Percentiles rank a stretch among this genome's conserved stretches.
These are phyloP conservation scores for Aciculosporium take DNA, from an alignment of 2,329 filamentous ascomycete species.

Conservation along the genomic window DNA sequence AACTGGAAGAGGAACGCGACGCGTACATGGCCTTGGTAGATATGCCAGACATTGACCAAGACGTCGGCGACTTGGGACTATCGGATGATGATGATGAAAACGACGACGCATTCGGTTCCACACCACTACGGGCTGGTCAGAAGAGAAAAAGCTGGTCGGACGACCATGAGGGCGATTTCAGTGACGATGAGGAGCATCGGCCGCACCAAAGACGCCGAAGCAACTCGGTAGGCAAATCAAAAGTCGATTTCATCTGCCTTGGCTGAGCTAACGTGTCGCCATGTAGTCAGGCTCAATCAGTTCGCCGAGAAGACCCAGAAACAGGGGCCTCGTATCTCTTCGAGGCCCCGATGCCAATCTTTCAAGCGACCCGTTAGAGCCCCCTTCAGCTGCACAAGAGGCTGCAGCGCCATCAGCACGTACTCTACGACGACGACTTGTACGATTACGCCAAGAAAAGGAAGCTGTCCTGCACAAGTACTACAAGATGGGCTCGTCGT, in stretches of 20 bases:
- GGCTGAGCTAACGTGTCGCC: neutral
- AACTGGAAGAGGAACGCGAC: constrained; percentile 56
- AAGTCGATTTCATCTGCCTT: no score
- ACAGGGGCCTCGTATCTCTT: constrained; percentile 45
- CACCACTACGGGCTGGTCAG: constrained; percentile 31
- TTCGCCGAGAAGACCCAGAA: constrained; percentile 46
- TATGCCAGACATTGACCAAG: constrained; percentile 81
- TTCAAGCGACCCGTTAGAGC: constrained; percentile 35
- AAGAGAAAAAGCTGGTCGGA: constrained; percentile 75
- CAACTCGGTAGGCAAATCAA: constrained; percentile 64
- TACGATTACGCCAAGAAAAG: constrained; percentile 63
- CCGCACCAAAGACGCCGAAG: constrained; percentile 71
- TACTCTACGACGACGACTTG: constrained; percentile 55
- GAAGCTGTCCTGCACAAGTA: constrained; percentile 66
- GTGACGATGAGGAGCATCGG: constrained; percentile 60
- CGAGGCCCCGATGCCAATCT: constrained; percentile 30
- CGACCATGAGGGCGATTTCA: constrained; percentile 52
- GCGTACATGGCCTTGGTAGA: constrained; percentile 76
- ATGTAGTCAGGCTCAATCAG: constrained; percentile 49
- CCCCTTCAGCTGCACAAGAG: constrained; percentile 44
- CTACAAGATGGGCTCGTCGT: constrained; percentile 76
- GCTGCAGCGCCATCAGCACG: constrained; percentile 54
- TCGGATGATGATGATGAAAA: constrained; percentile 46
- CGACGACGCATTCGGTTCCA: constrained; percentile 31
- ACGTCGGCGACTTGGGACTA: constrained; percentile 46